phyloP scores from a whole-genome alignment of 192 early-diverging fungal species.

The Phlyctochytrium planicorne region DNA sequence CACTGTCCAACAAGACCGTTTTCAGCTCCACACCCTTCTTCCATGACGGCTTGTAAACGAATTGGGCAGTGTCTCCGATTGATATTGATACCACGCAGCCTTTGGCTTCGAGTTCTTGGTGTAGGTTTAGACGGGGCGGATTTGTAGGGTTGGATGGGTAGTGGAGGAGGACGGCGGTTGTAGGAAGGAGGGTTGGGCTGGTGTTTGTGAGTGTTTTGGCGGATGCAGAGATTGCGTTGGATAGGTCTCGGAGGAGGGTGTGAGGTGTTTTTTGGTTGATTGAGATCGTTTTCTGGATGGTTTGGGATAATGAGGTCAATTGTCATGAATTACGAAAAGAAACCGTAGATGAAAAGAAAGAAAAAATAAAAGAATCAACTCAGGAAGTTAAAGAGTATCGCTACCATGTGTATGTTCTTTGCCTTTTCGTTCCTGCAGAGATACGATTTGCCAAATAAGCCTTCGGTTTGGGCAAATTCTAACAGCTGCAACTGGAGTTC shows the following conservation, averaged over 20 bases:
- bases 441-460: no score
- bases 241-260: not conserved
- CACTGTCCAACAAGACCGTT: slow-evolving; percentile 7
- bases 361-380: no score
- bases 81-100: slow-evolving; percentile 7
- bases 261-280: not conserved
- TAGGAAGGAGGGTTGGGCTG: not conserved
- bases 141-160: not conserved
- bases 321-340: not conserved
- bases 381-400: no score
- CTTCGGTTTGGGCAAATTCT: no score
- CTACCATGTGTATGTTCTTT: not conserved
- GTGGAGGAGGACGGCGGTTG: not conserved
- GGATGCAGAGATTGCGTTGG: not conserved
- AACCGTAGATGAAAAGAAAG: not conserved
- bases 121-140: slow-evolving; percentile 1
- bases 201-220: not conserved
- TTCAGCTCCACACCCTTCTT: slow-evolving; percentile 1
- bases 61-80: not conserved
- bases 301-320: not conserved
- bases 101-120: not conserved
- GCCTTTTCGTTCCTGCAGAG: not conserved
- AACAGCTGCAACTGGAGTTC: no score
- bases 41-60: not conserved
- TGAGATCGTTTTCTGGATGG: not conserved